Evolutionary conservation across 768 basidiomycete genomes (phyloP).

Genomic region (Roridomyces roridus): DNA sequence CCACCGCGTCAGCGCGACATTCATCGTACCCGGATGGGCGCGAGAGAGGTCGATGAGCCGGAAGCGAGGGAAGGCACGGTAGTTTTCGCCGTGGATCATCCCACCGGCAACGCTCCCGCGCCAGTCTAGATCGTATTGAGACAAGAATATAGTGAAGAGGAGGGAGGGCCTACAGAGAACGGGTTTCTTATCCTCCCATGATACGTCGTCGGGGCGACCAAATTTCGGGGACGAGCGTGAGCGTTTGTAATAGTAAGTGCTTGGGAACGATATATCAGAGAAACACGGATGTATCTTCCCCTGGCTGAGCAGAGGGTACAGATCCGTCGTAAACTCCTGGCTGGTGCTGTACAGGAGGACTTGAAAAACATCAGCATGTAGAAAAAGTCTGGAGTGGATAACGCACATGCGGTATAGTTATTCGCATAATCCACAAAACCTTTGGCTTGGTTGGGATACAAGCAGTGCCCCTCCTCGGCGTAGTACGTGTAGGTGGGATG

Average conservation of each 20-base stretch:
- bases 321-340: neutral
- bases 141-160: neutral
- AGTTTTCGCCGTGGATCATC: neutral
- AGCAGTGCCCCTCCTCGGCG: neutral
- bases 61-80: conserved; percentile 5
- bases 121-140: neutral
- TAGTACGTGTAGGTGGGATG: neutral
- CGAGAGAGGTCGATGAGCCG: neutral
- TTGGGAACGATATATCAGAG: conserved; percentile 8
- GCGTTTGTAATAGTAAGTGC: conserved; percentile 1
- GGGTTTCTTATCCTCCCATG: conserved; percentile 2
- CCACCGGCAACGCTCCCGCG: neutral
- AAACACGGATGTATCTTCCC: conserved; percentile 6
- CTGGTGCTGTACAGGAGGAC: conserved; percentile 7
- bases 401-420: conserved; percentile 1
- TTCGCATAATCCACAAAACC: conserved; percentile 1
- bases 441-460: neutral
- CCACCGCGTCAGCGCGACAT: neutral
- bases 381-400: neutral
- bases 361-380: neutral
- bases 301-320: neutral
- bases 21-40: neutral
- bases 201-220: neutral
- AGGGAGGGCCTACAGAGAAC: neutral
- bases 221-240: neutral